Base-by-base conservation (phyloP, 176 grass and related monocot genomes). In the Dactylis glomerata region DNA sequence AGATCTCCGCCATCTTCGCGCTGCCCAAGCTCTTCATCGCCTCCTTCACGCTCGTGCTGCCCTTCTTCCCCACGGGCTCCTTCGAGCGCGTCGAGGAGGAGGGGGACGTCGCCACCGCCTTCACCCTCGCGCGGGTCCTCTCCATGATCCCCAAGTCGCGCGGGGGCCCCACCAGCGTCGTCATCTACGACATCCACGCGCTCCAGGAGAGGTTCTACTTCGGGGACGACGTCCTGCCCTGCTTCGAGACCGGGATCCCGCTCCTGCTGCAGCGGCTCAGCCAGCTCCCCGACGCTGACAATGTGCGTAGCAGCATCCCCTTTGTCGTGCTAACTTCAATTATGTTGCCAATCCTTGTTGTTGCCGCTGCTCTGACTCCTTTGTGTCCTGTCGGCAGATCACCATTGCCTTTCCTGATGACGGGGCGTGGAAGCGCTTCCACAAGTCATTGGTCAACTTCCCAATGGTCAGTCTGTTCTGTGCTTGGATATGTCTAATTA, bases 61-160 rank as follows among this genome's bases (percentile, higher is more conserved):
- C 96, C 5, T 98, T 95, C 86, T 98, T 98, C 77, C 93, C 96
- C 34, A 98, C 96, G 23, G 96, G 96, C 44, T 91, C 96, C 68
- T 98, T 91, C 81, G 96, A 98, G 84, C 91, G 96, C 51, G 92
- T 98, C 58, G 96, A 98, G 87, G 96, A 98, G 76, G 93, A 98
- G 55, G 96, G 96, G 34, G 96, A 98, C 78, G 96, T 98, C 33
- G 93, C 96, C 50, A 98, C 96, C 47, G 96, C 96, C 0, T 95
- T 95, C 84, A 98, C 96, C 5, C 91, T 98, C 68, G 93, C 96
- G 27, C 89, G 93, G 55, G 81, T 94, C 75, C 91, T 98, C 51
- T 98, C 96, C 54, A 95, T 92, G 81, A 89, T 94, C 77, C 96
- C 96, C 31, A 98, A 87, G 76, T 94, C 93, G 9, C 94, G 96